Conservation (phyloP, 192 early-diverging fungal species). For the Coemansia interrupta region DNA sequence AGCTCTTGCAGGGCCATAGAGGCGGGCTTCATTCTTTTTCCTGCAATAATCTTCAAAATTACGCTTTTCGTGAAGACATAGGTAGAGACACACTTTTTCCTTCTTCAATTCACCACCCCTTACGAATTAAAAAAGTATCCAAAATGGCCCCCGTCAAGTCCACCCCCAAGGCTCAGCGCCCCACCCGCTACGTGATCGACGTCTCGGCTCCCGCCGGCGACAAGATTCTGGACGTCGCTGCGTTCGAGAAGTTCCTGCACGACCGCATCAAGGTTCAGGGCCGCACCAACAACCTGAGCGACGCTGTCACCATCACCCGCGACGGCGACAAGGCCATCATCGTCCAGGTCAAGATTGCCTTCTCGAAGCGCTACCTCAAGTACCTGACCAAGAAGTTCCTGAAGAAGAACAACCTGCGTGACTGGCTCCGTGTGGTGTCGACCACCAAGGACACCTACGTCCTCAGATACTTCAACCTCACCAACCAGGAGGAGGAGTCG, state of each 20-base stretch:
- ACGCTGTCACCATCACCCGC: conserved; percentile 80
- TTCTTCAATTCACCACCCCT: conserved; percentile 17
- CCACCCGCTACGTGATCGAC: conserved; percentile 88
- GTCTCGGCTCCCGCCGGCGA: conserved; percentile 87
- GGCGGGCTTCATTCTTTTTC: conserved; percentile 32
- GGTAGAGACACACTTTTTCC: conserved; percentile 49
- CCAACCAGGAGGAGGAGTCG: conserved; percentile 43
- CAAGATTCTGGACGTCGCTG: conserved; percentile 94
- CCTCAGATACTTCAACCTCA: conserved; percentile 81
- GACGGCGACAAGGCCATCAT: conserved; percentile 69
- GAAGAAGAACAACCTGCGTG: conserved; percentile 98
- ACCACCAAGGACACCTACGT: conserved; percentile 85
- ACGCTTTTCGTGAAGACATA: conserved; percentile 31
- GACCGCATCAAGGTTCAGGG: conserved; percentile 97
- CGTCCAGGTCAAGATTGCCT: conserved; percentile 69
- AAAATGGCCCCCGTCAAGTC: conserved; percentile 47
- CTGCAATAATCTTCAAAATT: conserved; percentile 33
- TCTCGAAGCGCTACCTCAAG: conserved; percentile 99
- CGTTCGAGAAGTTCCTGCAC: conserved; percentile 98
- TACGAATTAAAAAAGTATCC: conserved; percentile 9
- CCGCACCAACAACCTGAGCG: conserved; percentile 92
- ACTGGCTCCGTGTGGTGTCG: conserved; percentile 96
- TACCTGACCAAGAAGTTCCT: conserved; percentile 99
- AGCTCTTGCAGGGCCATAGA: conserved; percentile 7
- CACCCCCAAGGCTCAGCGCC: conserved; percentile 57